These are phyloP conservation scores for Guadua angustifolia DNA, from an alignment of 176 grass and related monocot species.

Conservation along the genomic window DNA sequence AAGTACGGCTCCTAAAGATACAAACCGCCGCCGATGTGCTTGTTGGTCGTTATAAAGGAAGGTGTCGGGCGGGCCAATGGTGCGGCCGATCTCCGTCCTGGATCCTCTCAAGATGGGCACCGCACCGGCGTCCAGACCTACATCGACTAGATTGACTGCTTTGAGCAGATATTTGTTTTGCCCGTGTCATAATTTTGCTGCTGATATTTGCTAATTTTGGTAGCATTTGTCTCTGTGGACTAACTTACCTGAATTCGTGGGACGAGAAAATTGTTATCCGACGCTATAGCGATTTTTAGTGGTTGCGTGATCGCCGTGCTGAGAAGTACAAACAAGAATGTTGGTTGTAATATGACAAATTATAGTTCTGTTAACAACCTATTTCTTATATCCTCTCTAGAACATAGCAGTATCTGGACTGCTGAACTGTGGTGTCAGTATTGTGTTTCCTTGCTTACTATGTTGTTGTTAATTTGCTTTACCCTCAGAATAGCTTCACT, in stretches of 20 bases:
- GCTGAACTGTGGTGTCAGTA: neutral
- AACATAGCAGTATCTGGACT: neutral
- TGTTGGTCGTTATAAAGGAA: too few species aligned
- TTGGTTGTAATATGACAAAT: constrained; percentile 64
- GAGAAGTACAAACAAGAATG: constrained; percentile 95
- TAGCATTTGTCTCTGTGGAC: constrained; percentile 54
- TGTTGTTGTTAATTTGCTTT: constrained; percentile 18
- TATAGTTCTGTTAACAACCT: constrained; percentile 13
- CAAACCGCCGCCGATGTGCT: too few species aligned
- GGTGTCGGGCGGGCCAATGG: too few species aligned
- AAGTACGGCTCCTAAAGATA: too few species aligned
- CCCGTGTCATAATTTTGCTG: constrained; percentile 18
- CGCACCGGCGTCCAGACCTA: too few species aligned
- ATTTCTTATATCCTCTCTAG: constrained; percentile 18
- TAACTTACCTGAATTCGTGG: constrained; percentile 88
- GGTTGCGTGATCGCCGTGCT: constrained; percentile 78
- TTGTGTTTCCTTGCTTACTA: neutral
- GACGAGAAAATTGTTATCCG: constrained; percentile 97
- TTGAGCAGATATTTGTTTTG: neutral
- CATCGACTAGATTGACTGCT: too few species aligned
- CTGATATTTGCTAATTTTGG: constrained; percentile 28
- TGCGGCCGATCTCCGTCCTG: too few species aligned
- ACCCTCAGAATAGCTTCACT: constrained; percentile 77
- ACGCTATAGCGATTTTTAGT: constrained; percentile 92
- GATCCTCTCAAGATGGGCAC: too few species aligned